Evolutionary conservation across 768 basidiomycete species (phyloP), one percentile per base, ranked within the genome.

Genomic region (Rhizopogon roseolus): DNA sequence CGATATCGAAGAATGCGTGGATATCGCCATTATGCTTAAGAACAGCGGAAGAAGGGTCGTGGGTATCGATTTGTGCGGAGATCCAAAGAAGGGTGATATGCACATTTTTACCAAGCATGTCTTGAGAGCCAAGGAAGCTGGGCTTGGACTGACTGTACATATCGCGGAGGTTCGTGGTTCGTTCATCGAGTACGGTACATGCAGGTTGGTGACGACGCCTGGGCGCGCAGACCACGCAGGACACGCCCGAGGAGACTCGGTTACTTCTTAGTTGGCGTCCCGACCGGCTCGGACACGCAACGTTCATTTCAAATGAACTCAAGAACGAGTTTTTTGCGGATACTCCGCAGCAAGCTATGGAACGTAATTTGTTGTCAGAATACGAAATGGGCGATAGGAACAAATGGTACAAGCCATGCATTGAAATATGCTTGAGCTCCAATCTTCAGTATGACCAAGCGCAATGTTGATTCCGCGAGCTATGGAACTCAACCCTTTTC

Each of bases 371-470:
- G 1, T 19, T 45, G 29, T 10, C 11, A 2, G 17, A 7, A 7
- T 46, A 32, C n/a, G 28, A 17, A 9, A 34, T 17, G 13, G 32
- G 32, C 13, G 28, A 8, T 4, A 45, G 54, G 5, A 56, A 49
- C 2, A 56, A 55, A 13, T 58, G 61, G 25, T 76, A 81, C 37
- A 79, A 79, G 41, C 78, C 74, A 19, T 82, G 82, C 63, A 79
- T 93, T 39, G 91, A 93, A 67, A 85, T 93, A 41, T 93, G 91
- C 64, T 75, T 93, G 28, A 85, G 78, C 16, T 92, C 90, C 0
- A 93, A 93, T 67, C 62, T 93, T 10, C 57, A 90, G 82, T 88
- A 64, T 50, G 85, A 71, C 17, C 11, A 46, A 32, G 6, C 29
- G 8, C 11, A 13, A 11, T 36, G 34, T 14, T 37, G 6, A 32